Evolutionary conservation across 2,329 filamentous ascomycete genomes (phyloP).

Genomic region (Hymenoscyphus linearis): DNA sequence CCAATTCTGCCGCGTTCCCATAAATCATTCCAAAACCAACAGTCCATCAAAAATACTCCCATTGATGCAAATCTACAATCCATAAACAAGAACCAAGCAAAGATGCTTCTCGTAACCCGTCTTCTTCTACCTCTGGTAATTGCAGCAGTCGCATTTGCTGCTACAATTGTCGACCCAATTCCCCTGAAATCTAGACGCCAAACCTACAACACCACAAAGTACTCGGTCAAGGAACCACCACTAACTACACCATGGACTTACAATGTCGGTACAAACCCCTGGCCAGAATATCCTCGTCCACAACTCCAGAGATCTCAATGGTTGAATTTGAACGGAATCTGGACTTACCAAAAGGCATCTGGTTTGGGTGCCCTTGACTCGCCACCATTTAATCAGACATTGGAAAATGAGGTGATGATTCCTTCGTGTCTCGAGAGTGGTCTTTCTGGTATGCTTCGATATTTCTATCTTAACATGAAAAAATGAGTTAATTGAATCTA

Average conservation of each 20-base stretch:
- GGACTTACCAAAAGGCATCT: conserved; percentile 39
- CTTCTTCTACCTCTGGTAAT: neutral
- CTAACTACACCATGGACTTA: conserved; percentile 41
- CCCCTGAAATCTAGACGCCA: neutral
- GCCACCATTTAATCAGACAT: conserved; percentile 40
- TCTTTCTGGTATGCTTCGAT: conserved; percentile 35
- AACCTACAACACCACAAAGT: conserved; percentile 14
- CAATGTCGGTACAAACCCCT: conserved; percentile 42
- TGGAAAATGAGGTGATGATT: conserved; percentile 42
- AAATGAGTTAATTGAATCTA: neutral
- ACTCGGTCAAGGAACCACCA: conserved; percentile 38
- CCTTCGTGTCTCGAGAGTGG: conserved; percentile 51
- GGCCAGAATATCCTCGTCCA: conserved; percentile 45
- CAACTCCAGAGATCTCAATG: conserved; percentile 41
- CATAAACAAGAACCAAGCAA: neutral
- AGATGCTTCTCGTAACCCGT: neutral
- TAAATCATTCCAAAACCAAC: too few species aligned
- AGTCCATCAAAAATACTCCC: too few species aligned
- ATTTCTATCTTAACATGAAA: neutral
- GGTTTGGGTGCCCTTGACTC: conserved; percentile 34
- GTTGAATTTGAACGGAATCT: conserved; percentile 45
- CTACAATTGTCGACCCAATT: neutral
- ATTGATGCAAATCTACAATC: neutral
- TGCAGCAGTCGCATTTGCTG: neutral
- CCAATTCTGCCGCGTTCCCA: too few species aligned